phyloP scores from a whole-genome alignment of 2,329 filamentous ascomycete species.

The Alternaria sp. region DNA sequence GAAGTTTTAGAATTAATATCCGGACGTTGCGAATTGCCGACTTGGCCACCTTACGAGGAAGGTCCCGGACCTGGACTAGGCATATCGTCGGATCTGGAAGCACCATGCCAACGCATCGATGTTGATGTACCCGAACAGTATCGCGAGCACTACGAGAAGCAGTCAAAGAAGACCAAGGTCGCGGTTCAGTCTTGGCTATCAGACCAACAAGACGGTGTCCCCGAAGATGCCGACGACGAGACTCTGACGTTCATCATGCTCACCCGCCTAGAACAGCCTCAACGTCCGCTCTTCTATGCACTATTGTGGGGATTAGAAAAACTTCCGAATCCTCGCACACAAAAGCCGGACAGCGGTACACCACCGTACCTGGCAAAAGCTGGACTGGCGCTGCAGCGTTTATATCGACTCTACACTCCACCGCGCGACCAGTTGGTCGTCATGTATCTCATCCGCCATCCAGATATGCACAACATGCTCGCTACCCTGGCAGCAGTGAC shows the following conservation, averaged over 20 bases:
- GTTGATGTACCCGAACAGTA: conserved; percentile 95
- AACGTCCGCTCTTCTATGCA: conserved; percentile 83
- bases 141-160: conserved; percentile 87
- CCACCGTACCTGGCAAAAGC: conserved; percentile 79
- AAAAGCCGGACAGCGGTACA: conserved; percentile 70
- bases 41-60: conserved; percentile 84
- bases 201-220: conserved; percentile 79
- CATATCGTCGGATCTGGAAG: conserved; percentile 59
- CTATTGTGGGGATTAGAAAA: conserved; percentile 70
- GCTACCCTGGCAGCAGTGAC: conserved; percentile 89
- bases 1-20: conserved; percentile 94
- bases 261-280: conserved; percentile 79
- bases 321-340: conserved; percentile 66
- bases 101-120: conserved; percentile 81
- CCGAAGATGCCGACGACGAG: conserved; percentile 92
- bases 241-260: conserved; percentile 93
- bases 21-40: conserved; percentile 83
- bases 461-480: conserved; percentile 82
- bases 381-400: conserved; percentile 79
- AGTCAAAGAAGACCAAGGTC: conserved; percentile 91
- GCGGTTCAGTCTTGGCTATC: conserved; percentile 91
- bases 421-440: conserved; percentile 88
- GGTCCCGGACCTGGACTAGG: conserved; percentile 64
- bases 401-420: conserved; percentile 77
- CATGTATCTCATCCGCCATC: conserved; percentile 85